Base-by-base conservation (phyloP, 768 basidiomycete genomes). In the Pleurotus giganteus region DNA sequence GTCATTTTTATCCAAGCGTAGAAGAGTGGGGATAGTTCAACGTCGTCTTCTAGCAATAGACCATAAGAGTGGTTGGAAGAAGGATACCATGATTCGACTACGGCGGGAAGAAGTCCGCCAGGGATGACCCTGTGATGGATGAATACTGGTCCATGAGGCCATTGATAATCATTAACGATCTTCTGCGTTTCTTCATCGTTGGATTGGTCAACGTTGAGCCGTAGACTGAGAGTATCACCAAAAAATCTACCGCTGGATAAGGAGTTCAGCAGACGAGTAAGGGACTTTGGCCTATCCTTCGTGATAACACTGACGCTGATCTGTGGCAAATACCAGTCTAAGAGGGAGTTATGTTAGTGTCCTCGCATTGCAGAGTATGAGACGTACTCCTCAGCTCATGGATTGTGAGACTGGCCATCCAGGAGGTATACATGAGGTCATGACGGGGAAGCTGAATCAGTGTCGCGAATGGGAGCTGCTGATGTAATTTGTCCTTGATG, bases 11-110 rank as follows among this genome's bases (percentile, higher is more conserved):
- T 63, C 89, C 91, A 94, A 4, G 88, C 89, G 65, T 89, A 94
- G 67, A 89, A 91, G 24, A 92, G 65, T 0, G 91, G 88, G 7
- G 90, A 93, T 6, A 94, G 68, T 64, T 95, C 93, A 8, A 92
- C 76, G 64, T 95, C 92, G 62, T 94, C 92, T 67, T 94, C 92
- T 19, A 94, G 78, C 17, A 94, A 70, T 17, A 94, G 65, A 5
- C 88, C 91, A 64, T 92, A 93, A 1, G 83, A 81, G 60, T 94
- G 71, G 57, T 91, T 79, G 27, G 78, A 76, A 23, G 73, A 69
- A 4, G 93, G 92, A 64, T 91, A 94, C 91, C 93, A 95, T 4
- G 90, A 89, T 69, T 94, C 92, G 12, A 93, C 87, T 12, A 95
- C 84, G 4, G 92, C 89, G 2, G 89, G 78, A 52, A 94, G 79